These are phyloP conservation scores for Alternaria gansuensis DNA, from an alignment of 2,329 filamentous ascomycete genomes.

Conservation along the genomic window DNA sequence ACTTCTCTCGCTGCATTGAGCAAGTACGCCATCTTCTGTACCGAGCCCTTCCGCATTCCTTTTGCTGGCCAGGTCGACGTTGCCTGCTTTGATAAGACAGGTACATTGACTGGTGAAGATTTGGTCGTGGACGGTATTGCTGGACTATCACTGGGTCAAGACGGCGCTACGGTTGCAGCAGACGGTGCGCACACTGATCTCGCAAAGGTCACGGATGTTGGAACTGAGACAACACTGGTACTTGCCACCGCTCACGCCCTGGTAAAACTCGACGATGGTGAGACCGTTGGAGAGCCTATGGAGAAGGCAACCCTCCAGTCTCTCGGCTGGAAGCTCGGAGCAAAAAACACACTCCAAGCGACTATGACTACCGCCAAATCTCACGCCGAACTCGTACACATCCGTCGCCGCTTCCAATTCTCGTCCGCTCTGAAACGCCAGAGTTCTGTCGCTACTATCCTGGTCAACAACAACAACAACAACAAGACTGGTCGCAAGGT, in stretches of 20 bases:
- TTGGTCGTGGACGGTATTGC: slow-evolving; percentile 97
- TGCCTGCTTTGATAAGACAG: slow-evolving; percentile 98
- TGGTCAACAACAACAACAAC: slow-evolving; percentile 74
- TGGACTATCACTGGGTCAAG: slow-evolving; percentile 77
- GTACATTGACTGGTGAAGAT: slow-evolving; percentile 94
- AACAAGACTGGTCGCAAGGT: slow-evolving; percentile 76
- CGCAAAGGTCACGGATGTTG: slow-evolving; percentile 73
- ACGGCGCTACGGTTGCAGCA: slow-evolving; percentile 71
- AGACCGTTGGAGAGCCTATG: slow-evolving; percentile 98
- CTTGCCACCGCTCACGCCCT: slow-evolving; percentile 94
- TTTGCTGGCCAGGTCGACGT: slow-evolving; percentile 95
- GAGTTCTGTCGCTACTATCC: slow-evolving; percentile 88
- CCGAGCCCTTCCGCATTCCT: slow-evolving; percentile 97
- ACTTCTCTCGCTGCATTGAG: slow-evolving; percentile 94
- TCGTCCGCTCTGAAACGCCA: slow-evolving; percentile 96
- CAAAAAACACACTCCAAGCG: slow-evolving; percentile 82
- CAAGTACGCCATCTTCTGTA: slow-evolving; percentile 97
- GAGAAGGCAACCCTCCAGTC: slow-evolving; percentile 93
- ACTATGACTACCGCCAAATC: slow-evolving; percentile 65
- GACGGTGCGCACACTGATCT: slow-evolving; percentile 87
- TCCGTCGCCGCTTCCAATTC: slow-evolving; percentile 97
- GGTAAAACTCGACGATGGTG: slow-evolving; percentile 95
- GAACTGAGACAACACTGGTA: slow-evolving; percentile 86
- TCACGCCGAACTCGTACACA: slow-evolving; percentile 79
- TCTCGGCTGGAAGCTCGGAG: slow-evolving; percentile 91